These are phyloP conservation scores for Angomonas ambiguus DNA, from an alignment of 208 protist genomes.

Conservation along the genomic window DNA sequence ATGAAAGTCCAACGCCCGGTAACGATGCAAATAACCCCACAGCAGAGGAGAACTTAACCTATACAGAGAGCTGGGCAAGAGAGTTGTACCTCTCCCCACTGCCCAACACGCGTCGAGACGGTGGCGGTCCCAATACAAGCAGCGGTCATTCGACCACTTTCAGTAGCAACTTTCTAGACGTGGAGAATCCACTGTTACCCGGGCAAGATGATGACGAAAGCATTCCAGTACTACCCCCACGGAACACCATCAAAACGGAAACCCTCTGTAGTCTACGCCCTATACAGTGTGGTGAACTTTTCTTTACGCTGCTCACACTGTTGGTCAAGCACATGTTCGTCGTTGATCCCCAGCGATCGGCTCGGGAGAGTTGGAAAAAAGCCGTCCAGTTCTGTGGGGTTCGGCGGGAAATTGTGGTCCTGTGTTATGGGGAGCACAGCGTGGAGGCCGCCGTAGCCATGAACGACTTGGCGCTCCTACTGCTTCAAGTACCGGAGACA, in stretches of 20 bases:
- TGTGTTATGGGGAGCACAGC: constrained; percentile 32
- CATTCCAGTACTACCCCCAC: not conserved
- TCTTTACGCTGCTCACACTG: constrained; percentile 29
- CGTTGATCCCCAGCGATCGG: constrained; percentile 28
- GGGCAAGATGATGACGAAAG: not conserved
- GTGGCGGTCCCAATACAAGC: not conserved
- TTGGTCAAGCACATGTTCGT: constrained; percentile 38
- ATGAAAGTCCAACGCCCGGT: not conserved
- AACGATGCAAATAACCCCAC: not conserved
- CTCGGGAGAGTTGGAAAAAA: constrained; percentile 28
- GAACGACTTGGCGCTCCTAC: constrained; percentile 27
- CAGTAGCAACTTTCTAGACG: not conserved
- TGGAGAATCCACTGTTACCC: not conserved
- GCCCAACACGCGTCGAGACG: not conserved
- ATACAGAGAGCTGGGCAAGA: not conserved
- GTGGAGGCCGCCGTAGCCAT: constrained; percentile 38
- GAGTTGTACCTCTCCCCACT: not conserved
- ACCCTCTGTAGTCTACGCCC: constrained; percentile 22
- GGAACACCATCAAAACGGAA: not conserved
- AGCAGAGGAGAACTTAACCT: not conserved
- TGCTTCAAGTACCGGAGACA: constrained; percentile 25
- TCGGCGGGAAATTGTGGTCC: constrained; percentile 30
- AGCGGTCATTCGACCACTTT: not conserved
- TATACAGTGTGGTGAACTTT: constrained; percentile 40
- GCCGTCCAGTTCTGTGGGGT: constrained; percentile 36